Percentiles rank a stretch among this genome's conserved stretches.
Evolutionary conservation across 2,329 filamentous ascomycete species (phyloP).

Genomic region (Fusarium miscanthi): DNA sequence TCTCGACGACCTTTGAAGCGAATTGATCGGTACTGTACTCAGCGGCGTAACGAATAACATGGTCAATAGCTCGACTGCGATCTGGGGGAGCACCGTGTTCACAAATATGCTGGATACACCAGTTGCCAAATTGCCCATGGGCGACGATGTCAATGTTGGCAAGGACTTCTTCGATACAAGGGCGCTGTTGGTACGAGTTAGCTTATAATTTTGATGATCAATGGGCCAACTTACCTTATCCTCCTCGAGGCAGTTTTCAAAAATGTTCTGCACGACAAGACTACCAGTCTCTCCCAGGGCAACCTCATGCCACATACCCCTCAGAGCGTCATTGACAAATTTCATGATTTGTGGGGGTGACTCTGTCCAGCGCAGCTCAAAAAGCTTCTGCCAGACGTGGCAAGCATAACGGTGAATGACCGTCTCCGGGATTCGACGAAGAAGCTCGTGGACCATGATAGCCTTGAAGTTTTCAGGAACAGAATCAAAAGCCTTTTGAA

Average conservation of each 20-base stretch:
- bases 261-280: slow-evolving; percentile 98
- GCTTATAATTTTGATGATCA: neutral
- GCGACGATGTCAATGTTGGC: slow-evolving; percentile 95
- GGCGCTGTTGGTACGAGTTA: slow-evolving; percentile 70
- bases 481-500: slow-evolving; percentile 98
- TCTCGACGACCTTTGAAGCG: slow-evolving; percentile 98
- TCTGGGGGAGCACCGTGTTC: slow-evolving; percentile 94
- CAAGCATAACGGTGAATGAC: slow-evolving; percentile 99
- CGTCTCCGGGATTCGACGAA: slow-evolving; percentile 95
- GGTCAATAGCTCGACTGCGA: slow-evolving; percentile 92
- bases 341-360: slow-evolving; percentile 98
- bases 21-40: slow-evolving; percentile 99
- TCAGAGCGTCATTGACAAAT: slow-evolving; percentile 93
- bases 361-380: slow-evolving; percentile 95
- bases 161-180: slow-evolving; percentile 96
- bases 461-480: slow-evolving; percentile 98
- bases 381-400: slow-evolving; percentile 99
- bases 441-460: slow-evolving; percentile 97
- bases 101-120: slow-evolving; percentile 99
- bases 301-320: slow-evolving; percentile 99
- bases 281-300: slow-evolving; percentile 97
- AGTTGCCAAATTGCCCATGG: slow-evolving; percentile 98
- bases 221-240: slow-evolving; percentile 79
- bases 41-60: slow-evolving; percentile 91
- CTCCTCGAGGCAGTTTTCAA: slow-evolving; percentile 98